A percentile compares a stretch with the other conserved stretches of the same genome.
These are phyloP conservation scores for Globisporangium cylindrosporum DNA, from an alignment of 352 stramenopile genomes.

Conservation along the genomic window DNA sequence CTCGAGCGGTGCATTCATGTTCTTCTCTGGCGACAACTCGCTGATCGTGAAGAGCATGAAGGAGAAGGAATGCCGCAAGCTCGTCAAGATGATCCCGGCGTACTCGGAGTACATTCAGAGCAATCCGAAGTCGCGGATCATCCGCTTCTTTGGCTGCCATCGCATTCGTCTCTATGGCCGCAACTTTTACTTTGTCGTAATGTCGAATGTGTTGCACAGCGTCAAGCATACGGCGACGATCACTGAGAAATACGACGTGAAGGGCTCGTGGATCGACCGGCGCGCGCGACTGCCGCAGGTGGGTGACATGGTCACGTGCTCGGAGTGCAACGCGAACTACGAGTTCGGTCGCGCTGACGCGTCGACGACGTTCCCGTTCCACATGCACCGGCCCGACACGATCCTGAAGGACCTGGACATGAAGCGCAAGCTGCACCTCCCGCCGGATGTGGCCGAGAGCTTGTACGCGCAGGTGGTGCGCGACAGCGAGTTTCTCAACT, in stretches of 20 bases:
- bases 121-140: slow-evolving; percentile 67
- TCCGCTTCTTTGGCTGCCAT: slow-evolving; percentile 86
- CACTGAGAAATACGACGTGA: slow-evolving; percentile 74
- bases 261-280: slow-evolving; percentile 72
- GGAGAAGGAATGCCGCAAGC: slow-evolving; percentile 65
- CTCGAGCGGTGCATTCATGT: slow-evolving; percentile 81
- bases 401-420: slow-evolving; percentile 76
- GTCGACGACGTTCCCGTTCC: slow-evolving; percentile 26
- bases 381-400: slow-evolving; percentile 62
- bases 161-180: slow-evolving; percentile 73
- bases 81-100: slow-evolving; percentile 67
- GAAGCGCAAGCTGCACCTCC: slow-evolving; percentile 38
- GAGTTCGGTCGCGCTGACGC: slow-evolving; percentile 34
- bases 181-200: slow-evolving; percentile 82
- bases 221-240: slow-evolving; percentile 54
- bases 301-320: slow-evolving; percentile 60
- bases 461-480: slow-evolving; percentile 48
- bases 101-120: slow-evolving; percentile 65
- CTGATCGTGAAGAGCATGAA: slow-evolving; percentile 82
- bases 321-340: slow-evolving; percentile 61
- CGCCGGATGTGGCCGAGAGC: slow-evolving; percentile 24
- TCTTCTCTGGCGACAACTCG: slow-evolving; percentile 73
- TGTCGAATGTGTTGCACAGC: slow-evolving; percentile 76
- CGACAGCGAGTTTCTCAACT: slow-evolving; percentile 65
- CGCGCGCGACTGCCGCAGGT: slow-evolving; percentile 41